Evolutionary conservation across 768 basidiomycete species (phyloP), one percentile per base, ranked within the genome.

Genomic region (Calvatia gigantea): DNA sequence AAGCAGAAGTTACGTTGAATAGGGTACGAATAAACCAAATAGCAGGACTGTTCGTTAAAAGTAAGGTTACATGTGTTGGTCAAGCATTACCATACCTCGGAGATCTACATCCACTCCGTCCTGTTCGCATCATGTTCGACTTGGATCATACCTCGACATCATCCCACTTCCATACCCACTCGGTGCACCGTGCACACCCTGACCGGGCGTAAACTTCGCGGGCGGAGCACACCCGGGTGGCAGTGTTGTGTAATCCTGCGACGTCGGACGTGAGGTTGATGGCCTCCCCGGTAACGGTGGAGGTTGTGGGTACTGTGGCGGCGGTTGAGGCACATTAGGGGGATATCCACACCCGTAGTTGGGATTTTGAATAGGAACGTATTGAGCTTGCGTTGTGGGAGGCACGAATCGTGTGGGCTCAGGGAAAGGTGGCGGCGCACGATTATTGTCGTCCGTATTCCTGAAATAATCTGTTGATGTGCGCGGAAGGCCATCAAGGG

Each of bases 71-170:
- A n/a, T n/a, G n/a, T n/a, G n/a, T n/a, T n/a, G n/a, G n/a, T n/a
- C n/a, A n/a, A n/a, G n/a, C n/a, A n/a, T n/a, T n/a, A n/a, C n/a
- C n/a, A n/a, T n/a, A n/a, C n/a, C n/a, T n/a, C n/a, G n/a, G n/a
- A n/a, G n/a, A n/a, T n/a, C n/a, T n/a, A n/a, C n/a, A n/a, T n/a
- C n/a, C n/a, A n/a, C n/a, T n/a, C n/a, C n/a, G n/a, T n/a, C n/a
- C n/a, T n/a, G n/a, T n/a, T n/a, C n/a, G n/a, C 4, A 33, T 25
- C 17, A 43, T 6, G 21, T 33, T 21, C 41, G 8, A 2, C 35
- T 15, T 6, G 51, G 43, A 45, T 54, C 52, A 54, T 45, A 46
- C n/a, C 42, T 45, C 33, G 52, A 45, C 43, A 54, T 45, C 23
- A 14, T 21, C 15, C 12, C 42, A n/a, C 11, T 32, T 15, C 52